Evolutionary conservation across 1,284 basidiomycete species (phyloP).

Genomic region (Abortiporus biennis): DNA sequence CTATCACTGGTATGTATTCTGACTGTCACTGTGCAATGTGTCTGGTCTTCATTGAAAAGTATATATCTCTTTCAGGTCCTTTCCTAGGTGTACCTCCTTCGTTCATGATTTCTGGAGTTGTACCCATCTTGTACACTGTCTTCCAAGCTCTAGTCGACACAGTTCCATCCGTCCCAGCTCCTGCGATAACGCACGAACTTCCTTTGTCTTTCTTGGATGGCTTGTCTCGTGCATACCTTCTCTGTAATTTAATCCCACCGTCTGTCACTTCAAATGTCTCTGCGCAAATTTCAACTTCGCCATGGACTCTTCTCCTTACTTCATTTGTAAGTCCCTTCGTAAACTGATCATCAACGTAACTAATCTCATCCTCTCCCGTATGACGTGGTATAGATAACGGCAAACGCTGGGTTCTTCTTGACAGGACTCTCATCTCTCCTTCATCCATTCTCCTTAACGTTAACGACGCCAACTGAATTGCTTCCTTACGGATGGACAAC

Average conservation of each 20-base stretch:
- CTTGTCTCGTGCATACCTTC: conserved; percentile 61
- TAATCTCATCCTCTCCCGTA: background rate
- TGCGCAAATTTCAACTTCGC: conserved; percentile 46
- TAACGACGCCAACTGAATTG: conserved; percentile 66
- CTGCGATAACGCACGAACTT: conserved; percentile 49
- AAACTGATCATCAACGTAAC: conserved; percentile 1
- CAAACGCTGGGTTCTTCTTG: conserved; percentile 72
- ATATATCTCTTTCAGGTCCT: no score
- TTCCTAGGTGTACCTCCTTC: conserved; percentile 59
- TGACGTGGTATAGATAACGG: conserved; percentile 42
- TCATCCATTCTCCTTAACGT: conserved; percentile 51
- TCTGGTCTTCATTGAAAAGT: conserved; percentile 4
- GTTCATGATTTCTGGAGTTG: conserved; percentile 60
- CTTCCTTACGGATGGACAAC: conserved; percentile 71
- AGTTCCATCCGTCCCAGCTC: conserved; percentile 48
- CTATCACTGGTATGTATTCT: conserved; percentile 42
- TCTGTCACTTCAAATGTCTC: conserved; percentile 47
- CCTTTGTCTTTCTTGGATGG: conserved; percentile 63
- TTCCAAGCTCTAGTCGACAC: conserved; percentile 55
- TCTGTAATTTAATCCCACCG: conserved; percentile 67
- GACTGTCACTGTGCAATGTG: conserved; percentile 6
- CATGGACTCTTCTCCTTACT: conserved; percentile 65
- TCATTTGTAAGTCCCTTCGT: conserved; percentile 55
- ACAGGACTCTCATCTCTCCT: conserved; percentile 64
- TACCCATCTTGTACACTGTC: conserved; percentile 47